These are phyloP conservation scores for Didymosphaeria variabile DNA, from an alignment of 2,329 filamentous ascomycete species.

Conservation along the genomic window DNA sequence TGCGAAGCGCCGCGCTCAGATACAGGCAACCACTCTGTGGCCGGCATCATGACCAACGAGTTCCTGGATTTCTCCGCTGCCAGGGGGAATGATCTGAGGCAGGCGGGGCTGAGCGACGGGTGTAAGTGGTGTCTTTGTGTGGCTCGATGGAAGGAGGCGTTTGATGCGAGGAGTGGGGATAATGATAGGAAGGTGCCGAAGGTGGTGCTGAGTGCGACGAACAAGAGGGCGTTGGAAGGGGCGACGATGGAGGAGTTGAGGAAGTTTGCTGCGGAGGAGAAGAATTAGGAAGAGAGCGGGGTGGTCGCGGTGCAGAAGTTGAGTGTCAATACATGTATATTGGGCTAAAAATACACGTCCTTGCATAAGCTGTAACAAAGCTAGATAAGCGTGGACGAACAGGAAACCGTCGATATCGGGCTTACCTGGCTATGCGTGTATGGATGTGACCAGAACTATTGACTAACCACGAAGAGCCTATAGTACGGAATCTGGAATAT, in stretches of 20 bases:
- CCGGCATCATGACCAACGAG: slow-evolving; percentile 64
- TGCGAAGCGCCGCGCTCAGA: slow-evolving; percentile 65
- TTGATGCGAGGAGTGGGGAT: slow-evolving; percentile 61
- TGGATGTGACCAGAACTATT: no score
- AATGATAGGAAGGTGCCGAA: slow-evolving; percentile 58
- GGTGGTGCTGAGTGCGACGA: slow-evolving; percentile 62
- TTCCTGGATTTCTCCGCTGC: slow-evolving; percentile 70
- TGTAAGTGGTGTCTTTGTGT: slow-evolving; percentile 73
- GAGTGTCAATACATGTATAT: background rate
- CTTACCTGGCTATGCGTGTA: no score
- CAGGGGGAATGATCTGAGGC: slow-evolving; percentile 67
- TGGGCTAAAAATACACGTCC: no score
- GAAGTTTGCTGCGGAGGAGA: slow-evolving; percentile 55
- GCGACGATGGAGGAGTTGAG: slow-evolving; percentile 60
- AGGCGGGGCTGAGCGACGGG: slow-evolving; percentile 63
- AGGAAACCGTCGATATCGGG: no score
- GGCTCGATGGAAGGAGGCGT: slow-evolving; percentile 67
- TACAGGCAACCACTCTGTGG: slow-evolving; percentile 68
- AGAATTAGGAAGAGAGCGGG: background rate
- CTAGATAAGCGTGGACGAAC: no score
- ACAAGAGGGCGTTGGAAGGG: slow-evolving; percentile 60
- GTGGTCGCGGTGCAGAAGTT: background rate
- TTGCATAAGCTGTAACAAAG: no score
- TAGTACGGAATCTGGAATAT: no score
- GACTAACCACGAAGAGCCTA: no score